These are phyloP conservation scores for Geranomyces michiganensis DNA, from an alignment of 192 early-diverging fungal genomes.

Conservation along the genomic window DNA sequence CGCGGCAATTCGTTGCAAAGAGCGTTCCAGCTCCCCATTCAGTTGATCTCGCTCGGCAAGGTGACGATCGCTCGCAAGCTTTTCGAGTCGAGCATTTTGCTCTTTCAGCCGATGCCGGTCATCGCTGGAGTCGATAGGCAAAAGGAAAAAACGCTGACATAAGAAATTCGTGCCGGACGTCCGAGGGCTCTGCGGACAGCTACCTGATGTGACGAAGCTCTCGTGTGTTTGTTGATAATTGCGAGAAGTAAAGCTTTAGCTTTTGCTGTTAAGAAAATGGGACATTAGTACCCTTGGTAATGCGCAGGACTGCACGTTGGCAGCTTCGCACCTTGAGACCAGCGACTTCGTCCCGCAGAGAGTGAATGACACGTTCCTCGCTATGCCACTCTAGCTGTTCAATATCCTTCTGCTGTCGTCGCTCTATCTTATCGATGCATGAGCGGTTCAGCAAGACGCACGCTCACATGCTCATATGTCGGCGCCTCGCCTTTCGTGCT, in stretches of 20 bases:
- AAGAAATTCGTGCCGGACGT: too few species aligned
- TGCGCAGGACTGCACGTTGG: too few species aligned
- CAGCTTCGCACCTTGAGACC: conserved; percentile 45
- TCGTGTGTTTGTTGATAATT: conserved; percentile 46
- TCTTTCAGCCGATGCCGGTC: conserved; percentile 47
- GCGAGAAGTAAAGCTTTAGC: conserved; percentile 51
- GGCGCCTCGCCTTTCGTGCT: conserved; percentile 8
- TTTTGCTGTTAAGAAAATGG: conserved; percentile 41
- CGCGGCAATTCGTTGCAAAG: conserved; percentile 18
- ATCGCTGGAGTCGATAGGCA: conserved; percentile 32
- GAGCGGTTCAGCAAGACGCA: neutral
- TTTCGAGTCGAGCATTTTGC: conserved; percentile 38
- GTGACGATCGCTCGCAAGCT: conserved; percentile 39
- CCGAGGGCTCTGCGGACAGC: too few species aligned
- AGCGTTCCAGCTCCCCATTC: conserved; percentile 32
- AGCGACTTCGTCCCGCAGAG: conserved; percentile 50
- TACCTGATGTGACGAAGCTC: conserved; percentile 39
- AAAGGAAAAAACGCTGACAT: neutral
- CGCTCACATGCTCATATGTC: neutral
- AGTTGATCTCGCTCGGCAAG: conserved; percentile 44
- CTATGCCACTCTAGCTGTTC: conserved; percentile 46
- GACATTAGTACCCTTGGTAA: too few species aligned
- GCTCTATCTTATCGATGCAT: conserved; percentile 49
- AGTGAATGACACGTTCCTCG: conserved; percentile 52
- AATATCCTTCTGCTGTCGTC: conserved; percentile 58